Conservation (phyloP, 2,329 filamentous ascomycete species). For the Penicillium sp. region DNA sequence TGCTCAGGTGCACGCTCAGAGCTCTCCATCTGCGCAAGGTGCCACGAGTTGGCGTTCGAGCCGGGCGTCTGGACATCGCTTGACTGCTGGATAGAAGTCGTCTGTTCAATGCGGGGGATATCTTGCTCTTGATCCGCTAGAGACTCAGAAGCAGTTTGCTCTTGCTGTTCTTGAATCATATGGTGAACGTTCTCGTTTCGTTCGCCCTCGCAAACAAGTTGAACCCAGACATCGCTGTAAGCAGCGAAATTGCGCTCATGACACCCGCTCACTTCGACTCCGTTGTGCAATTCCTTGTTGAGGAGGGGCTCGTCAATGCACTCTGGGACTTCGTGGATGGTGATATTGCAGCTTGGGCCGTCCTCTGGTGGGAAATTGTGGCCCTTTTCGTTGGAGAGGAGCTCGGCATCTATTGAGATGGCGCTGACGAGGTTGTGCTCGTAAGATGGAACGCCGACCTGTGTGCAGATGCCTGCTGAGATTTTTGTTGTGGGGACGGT, state of each 20-base stretch:
- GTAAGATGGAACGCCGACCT: constrained; percentile 26
- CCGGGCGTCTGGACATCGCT: constrained; percentile 20
- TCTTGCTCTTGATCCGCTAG: constrained; percentile 6
- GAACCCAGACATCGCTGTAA: constrained; percentile 33
- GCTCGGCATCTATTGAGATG: constrained; percentile 29
- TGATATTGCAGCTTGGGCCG: constrained; percentile 29
- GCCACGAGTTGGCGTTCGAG: constrained; percentile 21
- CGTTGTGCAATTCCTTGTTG: constrained; percentile 18
- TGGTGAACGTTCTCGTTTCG: neutral
- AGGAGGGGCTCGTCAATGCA: constrained; percentile 33
- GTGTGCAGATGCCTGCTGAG: constrained; percentile 23
- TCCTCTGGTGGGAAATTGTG: constrained; percentile 14
- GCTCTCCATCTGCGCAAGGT: constrained; percentile 5
- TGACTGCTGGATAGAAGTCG: constrained; percentile 7
- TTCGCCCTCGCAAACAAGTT: constrained; percentile 27
- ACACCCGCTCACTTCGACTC: constrained; percentile 28
- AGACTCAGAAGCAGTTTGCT: neutral
- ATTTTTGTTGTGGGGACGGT: constrained; percentile 24
- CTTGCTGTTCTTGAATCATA: neutral
- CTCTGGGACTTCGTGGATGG: constrained; percentile 34
- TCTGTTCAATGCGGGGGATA: constrained; percentile 10
- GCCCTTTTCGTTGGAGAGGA: constrained; percentile 16
- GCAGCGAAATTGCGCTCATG: constrained; percentile 21
- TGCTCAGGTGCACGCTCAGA: constrained; percentile 18
- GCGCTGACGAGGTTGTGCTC: constrained; percentile 25